A percentile compares a stretch with the other conserved stretches of the same genome.
Evolutionary conservation across 2,329 filamentous ascomycete species (phyloP).

Genomic region (Aspergillus sp.): DNA sequence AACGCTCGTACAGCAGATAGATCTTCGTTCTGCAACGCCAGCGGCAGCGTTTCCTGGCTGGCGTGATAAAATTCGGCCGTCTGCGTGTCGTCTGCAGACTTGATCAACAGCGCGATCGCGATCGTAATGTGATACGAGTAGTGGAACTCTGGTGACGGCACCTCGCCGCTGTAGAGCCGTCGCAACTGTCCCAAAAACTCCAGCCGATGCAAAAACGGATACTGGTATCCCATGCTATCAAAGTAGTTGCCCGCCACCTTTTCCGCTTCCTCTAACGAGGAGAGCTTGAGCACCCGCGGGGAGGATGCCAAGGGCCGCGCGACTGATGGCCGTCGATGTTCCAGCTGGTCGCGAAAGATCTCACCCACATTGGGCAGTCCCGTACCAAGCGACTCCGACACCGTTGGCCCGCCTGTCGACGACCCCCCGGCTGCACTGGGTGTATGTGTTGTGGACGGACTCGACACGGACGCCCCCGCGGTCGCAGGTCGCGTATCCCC

Average conservation of each 20-base stretch:
- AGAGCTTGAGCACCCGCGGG: conserved; percentile 26
- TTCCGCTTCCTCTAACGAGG: conserved; percentile 31
- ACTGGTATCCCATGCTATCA: conserved; percentile 34
- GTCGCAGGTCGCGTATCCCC: conserved; percentile 15
- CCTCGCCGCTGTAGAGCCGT: conserved; percentile 28
- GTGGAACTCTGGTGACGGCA: conserved; percentile 27
- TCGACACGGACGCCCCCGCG: conserved; percentile 14
- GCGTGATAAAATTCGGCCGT: conserved; percentile 30
- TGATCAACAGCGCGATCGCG: conserved; percentile 29
- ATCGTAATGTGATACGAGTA: conserved; percentile 33
- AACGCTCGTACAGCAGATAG: conserved; percentile 30
- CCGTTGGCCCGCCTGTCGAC: conserved; percentile 10
- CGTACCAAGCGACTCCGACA: conserved; percentile 19
- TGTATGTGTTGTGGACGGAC: not conserved
- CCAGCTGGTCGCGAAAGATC: conserved; percentile 34
- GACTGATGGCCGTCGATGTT: conserved; percentile 29
- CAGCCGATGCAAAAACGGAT: conserved; percentile 29
- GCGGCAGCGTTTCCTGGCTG: conserved; percentile 27
- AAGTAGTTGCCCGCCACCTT: conserved; percentile 28
- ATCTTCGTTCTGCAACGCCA: conserved; percentile 33
- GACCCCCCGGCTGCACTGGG: conserved; percentile 7
- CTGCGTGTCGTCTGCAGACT: conserved; percentile 23
- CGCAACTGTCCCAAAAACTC: conserved; percentile 29
- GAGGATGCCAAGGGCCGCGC: conserved; percentile 24
- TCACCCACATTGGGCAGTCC: conserved; percentile 34